Evolutionary conservation across 208 protist species (phyloP).

Genomic region (Angomonas deanei): DNA sequence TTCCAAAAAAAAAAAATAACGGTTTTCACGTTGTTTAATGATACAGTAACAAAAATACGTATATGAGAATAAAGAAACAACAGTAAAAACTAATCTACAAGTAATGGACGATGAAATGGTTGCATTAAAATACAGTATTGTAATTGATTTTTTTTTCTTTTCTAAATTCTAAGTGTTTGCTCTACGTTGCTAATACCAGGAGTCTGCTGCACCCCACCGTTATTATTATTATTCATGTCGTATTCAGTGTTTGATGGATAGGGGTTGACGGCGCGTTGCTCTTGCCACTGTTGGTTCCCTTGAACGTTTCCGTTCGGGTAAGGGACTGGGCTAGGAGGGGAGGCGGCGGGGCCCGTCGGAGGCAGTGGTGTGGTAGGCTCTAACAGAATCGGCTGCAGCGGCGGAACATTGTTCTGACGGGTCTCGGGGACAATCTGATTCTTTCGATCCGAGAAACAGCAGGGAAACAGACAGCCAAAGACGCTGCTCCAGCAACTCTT

Average conservation of each 20-base stretch:
- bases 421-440: not conserved
- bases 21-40: too few species aligned
- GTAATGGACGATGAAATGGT: not conserved
- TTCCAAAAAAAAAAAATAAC: too few species aligned
- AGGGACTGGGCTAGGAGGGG: not conserved
- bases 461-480: constrained; percentile 28
- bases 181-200: not conserved
- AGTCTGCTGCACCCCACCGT: not conserved
- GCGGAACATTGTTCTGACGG: not conserved
- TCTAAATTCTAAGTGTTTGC: constrained; percentile 1
- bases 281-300: not conserved
- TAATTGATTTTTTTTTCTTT: not conserved
- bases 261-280: not conserved
- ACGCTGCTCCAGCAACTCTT: constrained; percentile 15
- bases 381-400: constrained; percentile 1
- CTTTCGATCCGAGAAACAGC: constrained; percentile 23
- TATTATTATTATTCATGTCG: too few species aligned
- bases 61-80: constrained; percentile 1
- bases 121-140: not conserved
- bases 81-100: not conserved
- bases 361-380: not conserved
- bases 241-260: too few species aligned
- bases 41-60: not conserved
- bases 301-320: too few species aligned
- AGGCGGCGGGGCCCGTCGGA: not conserved